Evolutionary conservation across 2,329 filamentous ascomycete genomes (phyloP).

Genomic region (Fusarium sublunatum): DNA sequence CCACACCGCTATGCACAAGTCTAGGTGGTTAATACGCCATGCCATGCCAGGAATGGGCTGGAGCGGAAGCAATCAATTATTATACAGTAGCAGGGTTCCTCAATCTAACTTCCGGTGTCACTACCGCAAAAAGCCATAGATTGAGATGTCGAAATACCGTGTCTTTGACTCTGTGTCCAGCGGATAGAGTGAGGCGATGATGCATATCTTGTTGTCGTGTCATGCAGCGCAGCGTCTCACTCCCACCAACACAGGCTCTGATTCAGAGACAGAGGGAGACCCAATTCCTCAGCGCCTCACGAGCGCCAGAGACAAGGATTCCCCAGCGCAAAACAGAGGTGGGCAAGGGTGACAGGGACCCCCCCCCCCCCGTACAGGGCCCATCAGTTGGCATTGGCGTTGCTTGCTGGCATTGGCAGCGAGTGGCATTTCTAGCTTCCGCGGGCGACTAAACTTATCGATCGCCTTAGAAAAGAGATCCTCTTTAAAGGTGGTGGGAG

Average conservation of each 20-base stretch:
- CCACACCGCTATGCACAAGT: slow-evolving; percentile 15
- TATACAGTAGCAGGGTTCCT: slow-evolving; percentile 5
- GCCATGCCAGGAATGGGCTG: slow-evolving; percentile 9
- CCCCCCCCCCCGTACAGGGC: slow-evolving; percentile 8
- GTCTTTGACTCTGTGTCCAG: slow-evolving; percentile 3
- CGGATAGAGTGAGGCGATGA: slow-evolving; percentile 39
- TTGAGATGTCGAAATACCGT: background rate
- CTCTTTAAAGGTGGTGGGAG: background rate
- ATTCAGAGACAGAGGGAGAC: background rate
- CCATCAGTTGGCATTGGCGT: slow-evolving; percentile 15
- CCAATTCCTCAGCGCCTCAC: slow-evolving; percentile 32
- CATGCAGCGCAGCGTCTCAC: slow-evolving; percentile 11
- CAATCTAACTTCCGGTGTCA: slow-evolving; percentile 7
- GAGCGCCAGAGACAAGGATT: slow-evolving; percentile 42
- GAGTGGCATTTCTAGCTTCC: too few species aligned
- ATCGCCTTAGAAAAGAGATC: slow-evolving; percentile 28
- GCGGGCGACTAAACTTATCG: background rate
- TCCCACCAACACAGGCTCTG: background rate
- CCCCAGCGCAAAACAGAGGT: slow-evolving; percentile 38
- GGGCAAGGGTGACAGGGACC: background rate
- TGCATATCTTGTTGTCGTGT: slow-evolving; percentile 38
- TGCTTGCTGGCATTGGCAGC: too few species aligned
- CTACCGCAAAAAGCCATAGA: slow-evolving; percentile 10
- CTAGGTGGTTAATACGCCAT: slow-evolving; percentile 1
- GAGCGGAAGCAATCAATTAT: slow-evolving; percentile 15